Evolutionary conservation across 2,329 filamentous ascomycete species (phyloP), one percentile per base, ranked within the genome.

Genomic region (Botrytis cinerea): DNA sequence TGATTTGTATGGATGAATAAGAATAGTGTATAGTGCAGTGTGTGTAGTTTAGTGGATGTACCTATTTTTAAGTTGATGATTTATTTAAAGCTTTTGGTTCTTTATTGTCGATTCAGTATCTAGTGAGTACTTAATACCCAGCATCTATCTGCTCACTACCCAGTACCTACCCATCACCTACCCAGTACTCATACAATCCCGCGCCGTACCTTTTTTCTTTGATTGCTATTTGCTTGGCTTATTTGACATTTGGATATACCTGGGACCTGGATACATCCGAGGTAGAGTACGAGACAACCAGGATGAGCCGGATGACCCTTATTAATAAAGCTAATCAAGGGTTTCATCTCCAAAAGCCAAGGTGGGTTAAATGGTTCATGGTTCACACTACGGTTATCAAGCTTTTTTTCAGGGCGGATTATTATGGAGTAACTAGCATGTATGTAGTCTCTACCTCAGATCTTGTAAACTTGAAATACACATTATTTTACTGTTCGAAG

Each of bases 151-250:
- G 3, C 32, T 35, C 6, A 35, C 4, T 9, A 14, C 43, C 43
- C 16, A 16, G 43, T 43, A 43, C 16, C 43, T 43, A 43, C 16
- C 43, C 43, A 43, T 9, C 8, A 38, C 9, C 35, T 9, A 38
- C 43, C 43, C 7, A 43, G n/a, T 28, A 20, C 35, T 43, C 14
- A 40, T 25, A 2, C 8, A 22, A 35, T 20, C 43, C 62, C 28
- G 43, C 28, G 12, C 62, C 43, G 62, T 66, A 35, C 62, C 62
- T 66, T 66, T 66, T 35, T 48, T 18, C n/a, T 57, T 57, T 18
- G 14, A 35, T 45, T 46, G 43, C 43, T 46, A 38, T 43, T 62
- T 20, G 48, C 62, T 64, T 64, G 62, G 43, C 62, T n/a, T 2
- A n/a, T 51, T n/a, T 51, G 48, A 51, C 48, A 14, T 51, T n/a